phyloP scores from a whole-genome alignment of 305 asterid species.

The Solanum hybrid region DNA sequence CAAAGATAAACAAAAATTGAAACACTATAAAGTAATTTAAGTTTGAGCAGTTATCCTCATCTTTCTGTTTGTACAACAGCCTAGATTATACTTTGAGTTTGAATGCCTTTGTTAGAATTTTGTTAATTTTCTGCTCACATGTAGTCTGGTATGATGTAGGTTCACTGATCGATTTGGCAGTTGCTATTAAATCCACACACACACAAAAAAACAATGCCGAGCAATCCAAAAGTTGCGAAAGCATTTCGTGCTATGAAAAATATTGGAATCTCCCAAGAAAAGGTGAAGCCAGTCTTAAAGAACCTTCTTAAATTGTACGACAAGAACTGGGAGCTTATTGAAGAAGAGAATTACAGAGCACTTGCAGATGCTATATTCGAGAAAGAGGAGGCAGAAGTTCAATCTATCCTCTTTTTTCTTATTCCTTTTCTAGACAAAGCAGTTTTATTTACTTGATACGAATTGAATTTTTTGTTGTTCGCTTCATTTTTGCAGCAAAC shows the following conservation, averaged over 20 bases:
- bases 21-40: not conserved
- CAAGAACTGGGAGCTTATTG: constrained; percentile 62
- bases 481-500: constrained; percentile 22
- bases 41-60: not conserved
- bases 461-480: not conserved
- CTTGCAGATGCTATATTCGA: constrained; percentile 71
- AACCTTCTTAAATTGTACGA: constrained; percentile 41
- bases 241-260: constrained; percentile 66
- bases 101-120: not conserved
- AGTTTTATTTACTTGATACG: not conserved
- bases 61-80: not conserved
- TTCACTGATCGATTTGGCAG: constrained; percentile 9
- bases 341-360: constrained; percentile 60
- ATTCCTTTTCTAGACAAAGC: not conserved
- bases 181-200: constrained; percentile 10
- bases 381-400: constrained; percentile 42
- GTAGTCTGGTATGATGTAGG: constrained; percentile 4
- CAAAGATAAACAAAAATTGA: not conserved
- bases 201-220: constrained; percentile 16
- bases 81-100: not conserved
- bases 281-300: constrained; percentile 59
- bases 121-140: not conserved
- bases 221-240: constrained; percentile 22
- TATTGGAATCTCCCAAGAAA: constrained; percentile 46
- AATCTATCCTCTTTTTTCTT: constrained; percentile 6